A percentile compares a stretch with the other conserved stretches of the same genome.
phyloP scores from a whole-genome alignment of 305 asterid species.

The Nicotiana rustica region DNA sequence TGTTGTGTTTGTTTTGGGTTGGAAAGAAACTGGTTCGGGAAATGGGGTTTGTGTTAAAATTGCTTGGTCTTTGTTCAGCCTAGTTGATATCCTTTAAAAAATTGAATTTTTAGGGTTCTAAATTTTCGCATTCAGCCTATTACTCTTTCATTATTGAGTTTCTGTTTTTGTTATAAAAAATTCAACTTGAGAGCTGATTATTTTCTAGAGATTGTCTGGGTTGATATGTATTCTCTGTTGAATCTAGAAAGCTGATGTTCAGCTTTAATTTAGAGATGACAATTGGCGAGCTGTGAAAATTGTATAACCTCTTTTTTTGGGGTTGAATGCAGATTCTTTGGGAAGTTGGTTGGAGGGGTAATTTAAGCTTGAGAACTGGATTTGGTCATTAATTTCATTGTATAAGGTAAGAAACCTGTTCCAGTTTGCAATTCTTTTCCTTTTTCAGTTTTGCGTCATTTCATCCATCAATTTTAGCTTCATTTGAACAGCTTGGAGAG shows the following conservation, averaged over 20 bases:
- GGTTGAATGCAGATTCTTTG: slow-evolving; percentile 28
- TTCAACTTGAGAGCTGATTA: neutral
- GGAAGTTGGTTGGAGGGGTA: neutral
- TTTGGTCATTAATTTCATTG: neutral
- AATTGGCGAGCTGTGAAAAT: neutral
- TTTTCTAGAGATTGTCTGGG: neutral
- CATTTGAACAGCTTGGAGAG: slow-evolving; percentile 5
- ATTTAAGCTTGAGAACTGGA: neutral
- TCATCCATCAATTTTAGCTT: neutral
- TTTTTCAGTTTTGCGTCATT: neutral
- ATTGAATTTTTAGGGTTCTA: neutral
- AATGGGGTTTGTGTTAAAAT: neutral
- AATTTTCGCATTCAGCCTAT: neutral
- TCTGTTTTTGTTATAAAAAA: neutral
- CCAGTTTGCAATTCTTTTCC: neutral
- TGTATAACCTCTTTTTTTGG: slow-evolving; percentile 12
- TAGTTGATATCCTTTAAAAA: neutral
- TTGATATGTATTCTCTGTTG: neutral
- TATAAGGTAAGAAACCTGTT: slow-evolving; percentile 37
- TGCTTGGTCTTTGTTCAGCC: slow-evolving; percentile 3
- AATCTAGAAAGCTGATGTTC: neutral
- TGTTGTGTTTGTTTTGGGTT: neutral
- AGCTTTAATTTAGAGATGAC: neutral
- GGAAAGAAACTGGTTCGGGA: neutral
- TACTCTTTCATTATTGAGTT: neutral